These are phyloP conservation scores for Rhizopogon rudus DNA, from an alignment of 768 basidiomycete species.

Conservation along the genomic window DNA sequence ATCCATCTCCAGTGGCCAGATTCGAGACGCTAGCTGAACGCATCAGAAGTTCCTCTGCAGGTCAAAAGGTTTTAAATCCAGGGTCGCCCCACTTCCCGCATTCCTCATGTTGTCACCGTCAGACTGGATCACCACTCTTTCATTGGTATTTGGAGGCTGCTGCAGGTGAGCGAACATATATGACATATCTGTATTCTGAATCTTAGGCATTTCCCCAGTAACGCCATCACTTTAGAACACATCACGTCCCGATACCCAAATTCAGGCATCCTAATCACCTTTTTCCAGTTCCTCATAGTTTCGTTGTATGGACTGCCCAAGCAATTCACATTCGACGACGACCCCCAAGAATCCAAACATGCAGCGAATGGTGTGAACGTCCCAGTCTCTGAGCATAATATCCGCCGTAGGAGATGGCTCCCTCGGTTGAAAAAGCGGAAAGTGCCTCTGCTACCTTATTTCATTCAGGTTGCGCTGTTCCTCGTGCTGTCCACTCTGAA, in stretches of 20 bases:
- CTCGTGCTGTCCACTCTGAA: conserved; percentile 78
- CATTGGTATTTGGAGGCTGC: conserved; percentile 86
- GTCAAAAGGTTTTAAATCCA: no score
- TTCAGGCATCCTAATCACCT: conserved; percentile 82
- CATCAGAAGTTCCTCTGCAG: not conserved
- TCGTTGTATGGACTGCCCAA: conserved; percentile 68
- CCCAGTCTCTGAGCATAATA: not conserved
- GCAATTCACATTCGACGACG: conserved; percentile 37
- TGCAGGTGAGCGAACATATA: conserved; percentile 49
- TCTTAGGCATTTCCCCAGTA: conserved; percentile 37
- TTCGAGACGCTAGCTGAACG: not conserved
- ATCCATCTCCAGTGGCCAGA: no score
- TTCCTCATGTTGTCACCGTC: conserved; percentile 14
- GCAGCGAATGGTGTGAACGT: conserved; percentile 13
- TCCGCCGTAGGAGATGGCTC: conserved; percentile 6
- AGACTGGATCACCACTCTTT: conserved; percentile 60
- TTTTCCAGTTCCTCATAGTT: conserved; percentile 79
- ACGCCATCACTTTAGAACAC: conserved; percentile 74
- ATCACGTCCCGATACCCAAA: conserved; percentile 62
- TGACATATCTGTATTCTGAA: not conserved
- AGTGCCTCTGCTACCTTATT: conserved; percentile 70
- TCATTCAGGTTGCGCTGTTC: conserved; percentile 79
- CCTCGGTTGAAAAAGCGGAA: conserved; percentile 56
- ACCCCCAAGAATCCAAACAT: conserved; percentile 23
- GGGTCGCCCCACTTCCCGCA: not conserved